Conservation (phyloP, 2,329 filamentous ascomycete genomes). For the Aspergillus sp. region DNA sequence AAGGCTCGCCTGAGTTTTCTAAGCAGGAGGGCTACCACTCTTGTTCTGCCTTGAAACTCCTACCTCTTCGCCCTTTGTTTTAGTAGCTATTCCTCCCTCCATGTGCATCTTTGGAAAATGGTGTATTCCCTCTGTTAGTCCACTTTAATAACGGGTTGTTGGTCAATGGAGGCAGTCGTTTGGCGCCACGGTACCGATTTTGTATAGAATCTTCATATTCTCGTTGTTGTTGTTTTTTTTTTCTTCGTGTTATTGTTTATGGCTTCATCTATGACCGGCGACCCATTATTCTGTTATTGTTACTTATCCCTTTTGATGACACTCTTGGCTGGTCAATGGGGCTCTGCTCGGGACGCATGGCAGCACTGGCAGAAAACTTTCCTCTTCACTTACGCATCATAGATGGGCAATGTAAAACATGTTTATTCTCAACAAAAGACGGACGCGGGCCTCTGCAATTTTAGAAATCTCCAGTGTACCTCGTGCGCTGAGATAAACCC, state of each 20-base stretch:
- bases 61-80: conserved; percentile 39
- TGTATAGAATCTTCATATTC: conserved; percentile 41
- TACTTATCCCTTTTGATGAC: conserved; percentile 24
- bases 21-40: conserved; percentile 10
- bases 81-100: conserved; percentile 45
- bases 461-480: not conserved
- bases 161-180: conserved; percentile 34
- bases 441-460: not conserved
- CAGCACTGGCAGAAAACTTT: conserved; percentile 27
- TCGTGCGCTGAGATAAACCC: not conserved
- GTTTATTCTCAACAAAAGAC: conserved; percentile 8
- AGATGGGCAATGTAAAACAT: conserved; percentile 43
- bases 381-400: conserved; percentile 36
- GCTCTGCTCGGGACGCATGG: conserved; percentile 26
- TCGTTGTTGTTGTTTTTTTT: conserved; percentile 6
- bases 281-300: conserved; percentile 25
- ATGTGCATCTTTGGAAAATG: conserved; percentile 33
- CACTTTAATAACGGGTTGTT: conserved; percentile 32
- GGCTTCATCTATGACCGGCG: conserved; percentile 27
- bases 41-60: conserved; percentile 23
- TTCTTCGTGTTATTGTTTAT: conserved; percentile 23
- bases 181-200: conserved; percentile 39
- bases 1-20: conserved; percentile 7
- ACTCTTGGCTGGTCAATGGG: conserved; percentile 25
- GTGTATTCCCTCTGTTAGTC: conserved; percentile 33